Base-by-base conservation (phyloP, 768 basidiomycete species). In the Fistulinella prunicolor region DNA sequence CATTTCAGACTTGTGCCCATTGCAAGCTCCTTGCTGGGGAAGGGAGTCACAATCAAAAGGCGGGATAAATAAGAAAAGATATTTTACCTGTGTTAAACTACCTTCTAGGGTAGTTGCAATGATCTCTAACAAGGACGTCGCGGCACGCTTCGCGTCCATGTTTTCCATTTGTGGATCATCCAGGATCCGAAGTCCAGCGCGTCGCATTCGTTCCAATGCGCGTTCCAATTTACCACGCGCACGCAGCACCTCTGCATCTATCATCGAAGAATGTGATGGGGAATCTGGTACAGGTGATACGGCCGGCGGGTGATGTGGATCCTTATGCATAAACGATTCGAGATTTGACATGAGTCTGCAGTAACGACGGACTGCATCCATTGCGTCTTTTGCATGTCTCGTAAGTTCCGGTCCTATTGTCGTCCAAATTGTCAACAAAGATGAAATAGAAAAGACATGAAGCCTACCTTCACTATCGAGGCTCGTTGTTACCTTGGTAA, bases 121-220 rank as follows among this genome's bases (percentile, higher is more conserved):
- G 9, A 54, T 62, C 46, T 71, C 68, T 13, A 80, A 55, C 12
- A 82, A 50, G 2, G 53, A 47, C 14, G 50, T 57, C 12, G 68
- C 46, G 9, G 47, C 48, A n/a, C 23, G 36, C n/a, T 23, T 42
- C 19, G 40, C 24, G 19, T 53, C 50, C 20, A 46, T 41, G 38
- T 41, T 45, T 38, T 53, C 49, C 32, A 32, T 28, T 44, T 46
- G 54, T 2, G 46, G 41, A 9, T 48, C 53, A 34, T 84, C 83
- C 16, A 85, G 44, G 17, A 73, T 53, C 38, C 75, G 78, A 28
- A 79, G 55, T 12, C 70, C 69, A n/a, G 70, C 66, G 43, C 82
- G 73, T 17, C 84, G 72, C 13, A 83, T 56, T 42, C 79, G 70
- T 60, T 86, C 86, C 10, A 88, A 51, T 0, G 81, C 78, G 21